Base-by-base conservation (phyloP, 2,329 filamentous ascomycete genomes). In the Berkeleyomyces rouxiae region DNA sequence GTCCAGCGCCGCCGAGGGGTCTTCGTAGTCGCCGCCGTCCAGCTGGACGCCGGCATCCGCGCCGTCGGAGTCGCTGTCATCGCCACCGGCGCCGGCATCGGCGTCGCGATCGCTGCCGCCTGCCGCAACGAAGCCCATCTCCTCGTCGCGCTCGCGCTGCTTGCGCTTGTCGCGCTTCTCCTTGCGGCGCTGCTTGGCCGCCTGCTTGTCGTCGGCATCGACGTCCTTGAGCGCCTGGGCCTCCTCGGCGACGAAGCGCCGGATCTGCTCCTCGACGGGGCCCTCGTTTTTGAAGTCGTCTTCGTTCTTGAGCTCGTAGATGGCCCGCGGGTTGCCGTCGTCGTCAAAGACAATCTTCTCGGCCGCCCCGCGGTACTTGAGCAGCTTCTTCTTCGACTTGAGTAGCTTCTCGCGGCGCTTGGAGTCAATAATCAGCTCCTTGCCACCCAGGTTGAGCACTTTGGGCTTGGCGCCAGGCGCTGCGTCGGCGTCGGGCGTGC, bases 321-420 rank as follows among this genome's bases (percentile, higher is more conserved):
- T 73, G 66, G 88, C 82, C 72, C 93, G 90, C 2, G 90, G 79
- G 66, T 87, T 85, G 68, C 91, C 92, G 40, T 96, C 90, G 58
- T 96, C 91, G 74, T 97, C 92, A 72, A 92, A 99, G 4, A 96
- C 80, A 6, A 96, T 76, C 71, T 93, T 95, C 47, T 82, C 85
- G 10, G 89, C 87, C 70, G 86, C 87, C 70, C 90, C 88, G 77
- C 90, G 95, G 77, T 89, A 88, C 71, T 95, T 93, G 70, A 90
- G 81, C 67, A 96, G 82, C 74, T 95, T 88, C 79, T 96, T 96
- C 79, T 96, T 97, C 23, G 88, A 95, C 70, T 87, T 87, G 67
- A 97, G 82, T n/a, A 96, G 81, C 76, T 96, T 97, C 75, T 96
- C 92, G 67, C 90, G 86, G 33, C 93, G 89, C 73, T 97, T 95